Conservation (phyloP, 495 filamentous ascomycete genomes). For the Trichoderma erinaceum region DNA sequence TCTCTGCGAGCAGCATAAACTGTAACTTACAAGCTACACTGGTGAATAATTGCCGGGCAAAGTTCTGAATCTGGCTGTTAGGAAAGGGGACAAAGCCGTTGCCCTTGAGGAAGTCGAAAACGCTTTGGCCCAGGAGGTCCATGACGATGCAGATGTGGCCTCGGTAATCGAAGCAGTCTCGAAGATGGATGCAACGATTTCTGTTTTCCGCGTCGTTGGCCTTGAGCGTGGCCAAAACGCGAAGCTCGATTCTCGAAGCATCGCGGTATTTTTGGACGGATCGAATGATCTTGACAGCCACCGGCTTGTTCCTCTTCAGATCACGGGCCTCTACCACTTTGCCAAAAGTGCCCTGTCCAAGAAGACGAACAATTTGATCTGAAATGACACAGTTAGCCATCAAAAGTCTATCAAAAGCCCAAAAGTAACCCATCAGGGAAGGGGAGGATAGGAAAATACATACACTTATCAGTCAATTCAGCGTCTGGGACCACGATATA, state of each 20-base stretch:
- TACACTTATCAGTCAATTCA: slow-evolving; percentile 82
- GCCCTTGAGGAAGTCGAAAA: slow-evolving; percentile 96
- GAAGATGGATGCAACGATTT: slow-evolving; percentile 94
- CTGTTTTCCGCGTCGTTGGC: slow-evolving; percentile 86
- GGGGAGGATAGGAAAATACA: slow-evolving; percentile 32
- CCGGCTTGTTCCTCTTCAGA: slow-evolving; percentile 62
- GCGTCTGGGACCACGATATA: slow-evolving; percentile 85
- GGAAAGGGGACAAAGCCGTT: slow-evolving; percentile 95
- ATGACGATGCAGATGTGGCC: slow-evolving; percentile 99
- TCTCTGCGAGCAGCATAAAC: not conserved
- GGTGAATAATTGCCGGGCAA: slow-evolving; percentile 92
- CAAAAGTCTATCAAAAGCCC: not conserved
- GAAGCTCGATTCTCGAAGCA: slow-evolving; percentile 90
- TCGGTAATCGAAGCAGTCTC: slow-evolving; percentile 95
- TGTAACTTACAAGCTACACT: slow-evolving; percentile 88
- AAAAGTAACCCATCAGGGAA: slow-evolving; percentile 3
- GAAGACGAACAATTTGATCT: slow-evolving; percentile 83
- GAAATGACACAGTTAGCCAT: slow-evolving; percentile 26
- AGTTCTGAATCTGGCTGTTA: slow-evolving; percentile 97
- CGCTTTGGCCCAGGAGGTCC: slow-evolving; percentile 89
- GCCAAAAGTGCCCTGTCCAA: slow-evolving; percentile 95
- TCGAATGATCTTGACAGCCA: slow-evolving; percentile 95
- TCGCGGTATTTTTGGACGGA: slow-evolving; percentile 98
- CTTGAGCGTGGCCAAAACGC: slow-evolving; percentile 83
- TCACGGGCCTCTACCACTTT: slow-evolving; percentile 95